phyloP scores from a whole-genome alignment of 768 basidiomycete species.

The Phylloporus sp. region DNA sequence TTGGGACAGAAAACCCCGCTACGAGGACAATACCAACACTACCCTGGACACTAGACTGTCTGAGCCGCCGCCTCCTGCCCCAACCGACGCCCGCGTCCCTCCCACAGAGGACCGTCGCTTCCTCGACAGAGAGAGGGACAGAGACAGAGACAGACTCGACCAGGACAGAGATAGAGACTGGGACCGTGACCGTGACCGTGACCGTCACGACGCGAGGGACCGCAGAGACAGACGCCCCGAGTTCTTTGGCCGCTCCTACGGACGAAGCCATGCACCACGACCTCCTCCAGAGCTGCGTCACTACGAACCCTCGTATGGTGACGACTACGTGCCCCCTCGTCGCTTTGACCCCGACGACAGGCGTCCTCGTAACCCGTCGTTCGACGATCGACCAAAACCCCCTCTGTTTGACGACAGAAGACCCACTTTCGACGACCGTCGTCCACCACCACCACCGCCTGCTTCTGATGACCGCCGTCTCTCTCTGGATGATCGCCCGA shows the following conservation, averaged over 20 bases:
- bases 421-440: constrained; percentile 28
- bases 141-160: constrained; percentile 31
- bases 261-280: constrained; percentile 36
- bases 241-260: constrained; percentile 36
- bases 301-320: constrained; percentile 41
- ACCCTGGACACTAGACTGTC: too few species aligned
- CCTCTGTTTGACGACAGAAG: constrained; percentile 30
- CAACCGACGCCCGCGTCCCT: constrained; percentile 13
- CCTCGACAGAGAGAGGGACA: constrained; percentile 34
- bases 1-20: constrained; percentile 30
- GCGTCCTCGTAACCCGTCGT: constrained; percentile 17
- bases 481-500: constrained; percentile 31
- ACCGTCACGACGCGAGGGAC: constrained; percentile 23
- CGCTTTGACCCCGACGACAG: constrained; percentile 31
- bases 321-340: constrained; percentile 31
- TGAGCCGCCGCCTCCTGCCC: background rate
- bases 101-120: constrained; percentile 28
- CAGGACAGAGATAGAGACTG: constrained; percentile 25
- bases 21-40: constrained; percentile 25
- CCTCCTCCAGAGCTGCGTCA: constrained; percentile 45
- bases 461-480: constrained; percentile 22
- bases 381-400: constrained; percentile 24
- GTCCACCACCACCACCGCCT: constrained; percentile 10
- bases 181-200: constrained; percentile 35
- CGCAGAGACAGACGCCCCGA: constrained; percentile 37